phyloP scores from a whole-genome alignment of 768 basidiomycete species.

The Hebeloma cylindrosporum region DNA sequence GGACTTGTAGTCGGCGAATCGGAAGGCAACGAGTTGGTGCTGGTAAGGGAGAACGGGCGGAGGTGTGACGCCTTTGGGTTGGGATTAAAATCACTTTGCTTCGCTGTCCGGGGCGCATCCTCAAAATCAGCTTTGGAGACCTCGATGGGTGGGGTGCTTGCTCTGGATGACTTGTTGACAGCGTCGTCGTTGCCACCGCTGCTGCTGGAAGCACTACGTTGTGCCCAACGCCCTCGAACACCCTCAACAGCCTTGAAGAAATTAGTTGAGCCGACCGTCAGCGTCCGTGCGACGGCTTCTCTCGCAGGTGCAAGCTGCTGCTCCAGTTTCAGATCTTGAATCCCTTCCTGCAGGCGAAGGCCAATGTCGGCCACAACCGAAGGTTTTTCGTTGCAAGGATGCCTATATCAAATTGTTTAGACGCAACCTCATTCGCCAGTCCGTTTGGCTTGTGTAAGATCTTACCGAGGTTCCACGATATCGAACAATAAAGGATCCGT shows the following conservation, averaged over 20 bases:
- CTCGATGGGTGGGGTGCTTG: conserved; percentile 40
- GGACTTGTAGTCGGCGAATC: conserved; percentile 22
- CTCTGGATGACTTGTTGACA: conserved; percentile 30
- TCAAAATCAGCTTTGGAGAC: conserved; percentile 39
- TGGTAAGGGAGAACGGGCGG: conserved; percentile 30
- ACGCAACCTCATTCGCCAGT: background rate
- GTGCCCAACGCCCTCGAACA: conserved; percentile 71
- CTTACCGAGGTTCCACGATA: conserved; percentile 87
- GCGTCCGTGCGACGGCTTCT: conserved; percentile 80
- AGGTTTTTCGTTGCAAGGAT: conserved; percentile 91
- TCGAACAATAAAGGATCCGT: conserved; percentile 96
- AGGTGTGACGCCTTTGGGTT: conserved; percentile 13
- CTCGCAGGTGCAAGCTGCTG: conserved; percentile 92
- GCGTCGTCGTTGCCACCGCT: conserved; percentile 20
- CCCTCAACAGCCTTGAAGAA: conserved; percentile 92
- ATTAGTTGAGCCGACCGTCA: conserved; percentile 71
- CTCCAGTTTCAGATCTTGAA: conserved; percentile 91
- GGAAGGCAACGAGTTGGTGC: conserved; percentile 23
- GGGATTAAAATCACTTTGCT: conserved; percentile 17
- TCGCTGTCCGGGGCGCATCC: conserved; percentile 24
- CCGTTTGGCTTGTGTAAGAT: background rate
- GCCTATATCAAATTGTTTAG: conserved; percentile 43
- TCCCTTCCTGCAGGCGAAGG: conserved; percentile 86
- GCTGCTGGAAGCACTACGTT: conserved; percentile 24
- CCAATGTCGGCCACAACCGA: conserved; percentile 91